Conservation (phyloP, 805 yeast genomes). For the Lipomyces japonicus region DNA sequence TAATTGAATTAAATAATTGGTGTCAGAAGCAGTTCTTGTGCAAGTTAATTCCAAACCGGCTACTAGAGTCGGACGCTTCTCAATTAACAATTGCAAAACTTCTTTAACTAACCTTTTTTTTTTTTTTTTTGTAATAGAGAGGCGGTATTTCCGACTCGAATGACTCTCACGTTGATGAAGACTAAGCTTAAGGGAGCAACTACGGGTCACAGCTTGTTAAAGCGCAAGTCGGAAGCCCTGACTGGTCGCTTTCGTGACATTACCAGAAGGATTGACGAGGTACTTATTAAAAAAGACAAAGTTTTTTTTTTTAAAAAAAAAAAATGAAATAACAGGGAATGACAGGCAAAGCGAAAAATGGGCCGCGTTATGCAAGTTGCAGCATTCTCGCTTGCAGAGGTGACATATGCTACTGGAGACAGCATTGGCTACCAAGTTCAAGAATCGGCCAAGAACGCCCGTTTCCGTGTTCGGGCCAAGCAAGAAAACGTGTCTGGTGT, state of each 20-base stretch:
- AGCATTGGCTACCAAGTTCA: slow-evolving; percentile 93
- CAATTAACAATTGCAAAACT: background rate
- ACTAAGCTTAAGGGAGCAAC: slow-evolving; percentile 94
- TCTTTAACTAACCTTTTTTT: background rate
- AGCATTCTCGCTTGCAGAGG: slow-evolving; percentile 95
- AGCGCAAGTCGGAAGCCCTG: slow-evolving; percentile 94
- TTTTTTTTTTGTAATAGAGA: slow-evolving; percentile 12
- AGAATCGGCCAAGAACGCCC: slow-evolving; percentile 81
- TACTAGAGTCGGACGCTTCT: background rate
- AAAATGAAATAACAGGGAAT: background rate
- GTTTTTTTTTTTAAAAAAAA: background rate
- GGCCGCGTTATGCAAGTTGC: slow-evolving; percentile 98
- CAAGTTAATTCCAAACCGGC: background rate
- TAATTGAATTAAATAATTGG: background rate
- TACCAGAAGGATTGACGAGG: slow-evolving; percentile 87
- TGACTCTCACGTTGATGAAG: slow-evolving; percentile 88
- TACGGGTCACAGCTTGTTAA: slow-evolving; percentile 88
- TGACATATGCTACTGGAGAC: slow-evolving; percentile 95
- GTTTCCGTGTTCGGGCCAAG: slow-evolving; percentile 84
- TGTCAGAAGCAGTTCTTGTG: background rate
- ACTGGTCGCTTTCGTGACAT: slow-evolving; percentile 96
- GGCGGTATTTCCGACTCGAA: slow-evolving; percentile 30
- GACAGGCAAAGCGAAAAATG: slow-evolving; percentile 83
- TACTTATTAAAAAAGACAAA: slow-evolving; percentile 9
- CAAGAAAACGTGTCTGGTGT: slow-evolving; percentile 98